Conservation (phyloP, 352 stramenopile genomes). For the Bremia lactucae region DNA sequence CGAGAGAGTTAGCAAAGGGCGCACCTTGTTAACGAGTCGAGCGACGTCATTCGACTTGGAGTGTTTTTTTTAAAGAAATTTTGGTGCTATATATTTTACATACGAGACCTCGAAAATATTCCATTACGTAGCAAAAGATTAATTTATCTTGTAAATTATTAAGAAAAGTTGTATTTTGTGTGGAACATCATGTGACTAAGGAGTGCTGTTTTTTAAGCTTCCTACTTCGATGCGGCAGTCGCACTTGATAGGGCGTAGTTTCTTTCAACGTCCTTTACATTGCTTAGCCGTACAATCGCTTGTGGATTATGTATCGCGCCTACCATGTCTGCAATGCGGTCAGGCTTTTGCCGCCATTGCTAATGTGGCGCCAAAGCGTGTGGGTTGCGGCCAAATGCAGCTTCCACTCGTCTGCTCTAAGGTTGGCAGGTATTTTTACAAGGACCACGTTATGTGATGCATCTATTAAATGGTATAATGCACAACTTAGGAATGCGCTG, state of each 20-base stretch:
- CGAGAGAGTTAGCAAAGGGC: background rate
- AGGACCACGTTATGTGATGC: background rate
- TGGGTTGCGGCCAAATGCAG: constrained; percentile 22
- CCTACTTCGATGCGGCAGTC: no score
- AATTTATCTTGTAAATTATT: no score
- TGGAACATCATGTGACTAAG: no score
- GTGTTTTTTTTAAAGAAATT: no score
- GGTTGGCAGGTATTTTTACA: constrained; percentile 3
- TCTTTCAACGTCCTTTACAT: constrained; percentile 10
- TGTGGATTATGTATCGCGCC: constrained; percentile 23
- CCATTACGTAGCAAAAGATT: no score
- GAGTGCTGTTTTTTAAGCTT: no score
- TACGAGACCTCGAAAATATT: no score
- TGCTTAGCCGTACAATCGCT: constrained; percentile 16
- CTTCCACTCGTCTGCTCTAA: constrained; percentile 43
- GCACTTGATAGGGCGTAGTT: no score
- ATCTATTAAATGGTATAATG: constrained; percentile 3
- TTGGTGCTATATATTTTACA: no score
- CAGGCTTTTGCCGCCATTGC: constrained; percentile 9
- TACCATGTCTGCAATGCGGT: constrained; percentile 44
- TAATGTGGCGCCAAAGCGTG: constrained; percentile 16
- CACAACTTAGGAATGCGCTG: constrained; percentile 20
- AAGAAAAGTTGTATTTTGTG: no score
- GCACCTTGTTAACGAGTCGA: constrained; percentile 13
- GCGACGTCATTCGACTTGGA: constrained; percentile 13